Evolutionary conservation across 106 monocot genomes (phyloP).

Genomic region (Triglochin maritima): DNA sequence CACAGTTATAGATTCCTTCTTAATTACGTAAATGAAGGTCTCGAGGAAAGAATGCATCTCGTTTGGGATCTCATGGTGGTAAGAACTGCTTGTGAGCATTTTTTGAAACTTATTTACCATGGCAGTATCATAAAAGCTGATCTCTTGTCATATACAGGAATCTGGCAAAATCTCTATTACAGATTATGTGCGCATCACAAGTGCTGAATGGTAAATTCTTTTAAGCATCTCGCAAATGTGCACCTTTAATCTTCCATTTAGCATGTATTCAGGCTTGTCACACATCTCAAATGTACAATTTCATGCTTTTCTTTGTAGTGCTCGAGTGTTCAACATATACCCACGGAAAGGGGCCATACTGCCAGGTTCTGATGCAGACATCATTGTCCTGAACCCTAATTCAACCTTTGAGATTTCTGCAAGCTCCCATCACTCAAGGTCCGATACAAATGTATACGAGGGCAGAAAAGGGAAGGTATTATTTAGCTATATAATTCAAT

Average conservation of each 20-base stretch:
- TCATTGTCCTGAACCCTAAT: slow-evolving; percentile 88
- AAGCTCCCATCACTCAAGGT: slow-evolving; percentile 76
- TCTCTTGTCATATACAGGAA: slow-evolving; percentile 39
- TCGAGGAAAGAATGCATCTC: slow-evolving; percentile 98
- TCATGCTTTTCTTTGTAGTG: slow-evolving; percentile 37
- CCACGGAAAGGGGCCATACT: slow-evolving; percentile 90
- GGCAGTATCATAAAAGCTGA: not conserved
- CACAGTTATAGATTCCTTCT: not conserved
- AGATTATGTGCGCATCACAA: slow-evolving; percentile 91
- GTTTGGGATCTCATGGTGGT: slow-evolving; percentile 98
- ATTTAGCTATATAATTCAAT: too few species aligned
- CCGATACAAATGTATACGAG: slow-evolving; percentile 90
- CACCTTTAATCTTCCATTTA: too few species aligned
- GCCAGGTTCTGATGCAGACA: slow-evolving; percentile 94
- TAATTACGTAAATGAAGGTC: slow-evolving; percentile 31
- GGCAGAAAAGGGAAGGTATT: slow-evolving; percentile 84
- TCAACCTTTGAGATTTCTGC: slow-evolving; percentile 57
- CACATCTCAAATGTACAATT: too few species aligned
- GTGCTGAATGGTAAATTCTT: slow-evolving; percentile 79
- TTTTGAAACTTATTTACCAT: not conserved
- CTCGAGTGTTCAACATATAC: slow-evolving; percentile 92
- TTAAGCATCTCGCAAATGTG: too few species aligned
- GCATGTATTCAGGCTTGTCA: too few species aligned
- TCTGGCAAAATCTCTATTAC: slow-evolving; percentile 76
- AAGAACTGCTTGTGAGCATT: slow-evolving; percentile 14